phyloP scores from a whole-genome alignment of 2,329 filamentous ascomycete species.

The Aspergillus fijiensis region DNA sequence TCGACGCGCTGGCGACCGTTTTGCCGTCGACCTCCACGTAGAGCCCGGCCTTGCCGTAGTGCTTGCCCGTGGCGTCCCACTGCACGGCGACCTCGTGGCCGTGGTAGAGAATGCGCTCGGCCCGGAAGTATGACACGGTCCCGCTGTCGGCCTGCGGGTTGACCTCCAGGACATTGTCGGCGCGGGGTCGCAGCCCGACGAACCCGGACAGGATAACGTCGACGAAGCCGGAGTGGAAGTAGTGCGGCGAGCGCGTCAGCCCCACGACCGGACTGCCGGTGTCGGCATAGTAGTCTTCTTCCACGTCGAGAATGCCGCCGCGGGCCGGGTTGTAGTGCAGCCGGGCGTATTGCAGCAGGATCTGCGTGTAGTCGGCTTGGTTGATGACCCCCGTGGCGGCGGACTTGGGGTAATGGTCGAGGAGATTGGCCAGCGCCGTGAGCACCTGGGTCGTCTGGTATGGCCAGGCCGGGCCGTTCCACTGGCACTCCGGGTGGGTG shows the following conservation, averaged over 20 bases:
- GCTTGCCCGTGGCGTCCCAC: slow-evolving; percentile 35
- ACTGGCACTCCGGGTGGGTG: slow-evolving; percentile 42
- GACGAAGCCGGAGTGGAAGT: slow-evolving; percentile 49
- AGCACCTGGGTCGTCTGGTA: slow-evolving; percentile 47
- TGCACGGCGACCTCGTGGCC: slow-evolving; percentile 44
- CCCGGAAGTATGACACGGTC: slow-evolving; percentile 42
- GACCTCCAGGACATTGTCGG: slow-evolving; percentile 42
- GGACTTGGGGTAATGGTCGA: slow-evolving; percentile 42
- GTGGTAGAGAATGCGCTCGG: slow-evolving; percentile 45
- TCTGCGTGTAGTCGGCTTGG: slow-evolving; percentile 36
- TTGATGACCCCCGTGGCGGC: slow-evolving; percentile 14
- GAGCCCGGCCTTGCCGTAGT: slow-evolving; percentile 14
- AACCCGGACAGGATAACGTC: slow-evolving; percentile 45
- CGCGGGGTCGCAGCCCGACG: slow-evolving; percentile 43
- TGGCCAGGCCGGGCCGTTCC: slow-evolving; percentile 49
- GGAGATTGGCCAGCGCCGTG: slow-evolving; percentile 43
- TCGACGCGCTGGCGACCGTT: slow-evolving; percentile 10
- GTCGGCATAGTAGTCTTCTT: slow-evolving; percentile 48
- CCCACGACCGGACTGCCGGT: slow-evolving; percentile 45
- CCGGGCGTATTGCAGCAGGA: slow-evolving; percentile 42
- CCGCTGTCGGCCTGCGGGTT: slow-evolving; percentile 38
- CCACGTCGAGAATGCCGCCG: slow-evolving; percentile 36
- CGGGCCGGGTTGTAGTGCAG: slow-evolving; percentile 39
- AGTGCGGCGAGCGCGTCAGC: slow-evolving; percentile 45
- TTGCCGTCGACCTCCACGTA: slow-evolving; percentile 18